phyloP scores from a whole-genome alignment of 805 yeast genomes.

The Candida schatavii region DNA sequence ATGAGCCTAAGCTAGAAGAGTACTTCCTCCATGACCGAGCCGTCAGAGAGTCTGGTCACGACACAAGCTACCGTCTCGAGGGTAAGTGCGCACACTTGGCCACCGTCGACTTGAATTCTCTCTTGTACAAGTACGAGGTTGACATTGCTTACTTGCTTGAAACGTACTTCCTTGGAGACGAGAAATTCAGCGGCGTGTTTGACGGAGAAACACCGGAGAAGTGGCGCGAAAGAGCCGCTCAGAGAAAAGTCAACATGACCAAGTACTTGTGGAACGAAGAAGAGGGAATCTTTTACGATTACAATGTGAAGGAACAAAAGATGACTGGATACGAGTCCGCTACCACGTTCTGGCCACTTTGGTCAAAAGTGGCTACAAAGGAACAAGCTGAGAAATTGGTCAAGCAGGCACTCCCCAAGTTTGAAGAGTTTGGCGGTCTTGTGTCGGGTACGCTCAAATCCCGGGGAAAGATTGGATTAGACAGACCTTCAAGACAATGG shows the following conservation, averaged over 20 bases:
- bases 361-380: constrained; percentile 67
- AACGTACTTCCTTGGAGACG: constrained; percentile 50
- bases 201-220: constrained; percentile 40
- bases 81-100: constrained; percentile 87
- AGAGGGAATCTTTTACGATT: constrained; percentile 78
- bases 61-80: constrained; percentile 86
- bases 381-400: constrained; percentile 70
- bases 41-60: constrained; percentile 95
- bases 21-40: constrained; percentile 91
- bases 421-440: constrained; percentile 87
- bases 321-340: constrained; percentile 78
- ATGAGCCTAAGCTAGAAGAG: constrained; percentile 81
- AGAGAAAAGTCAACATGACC: constrained; percentile 54
- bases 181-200: constrained; percentile 20
- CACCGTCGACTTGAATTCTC: constrained; percentile 82
- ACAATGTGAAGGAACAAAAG: constrained; percentile 55
- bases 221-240: constrained; percentile 64
- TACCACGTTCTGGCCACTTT: constrained; percentile 88
- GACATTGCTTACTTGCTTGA: constrained; percentile 73
- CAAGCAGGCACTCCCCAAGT: constrained; percentile 53
- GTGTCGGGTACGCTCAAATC: constrained; percentile 78
- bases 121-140: constrained; percentile 83
- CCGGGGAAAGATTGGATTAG: constrained; percentile 65
- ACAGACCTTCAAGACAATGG: constrained; percentile 93
- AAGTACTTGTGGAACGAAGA: constrained; percentile 82